Base-by-base conservation (phyloP, 2,329 filamentous ascomycete genomes). In the Aspergillus sp. region DNA sequence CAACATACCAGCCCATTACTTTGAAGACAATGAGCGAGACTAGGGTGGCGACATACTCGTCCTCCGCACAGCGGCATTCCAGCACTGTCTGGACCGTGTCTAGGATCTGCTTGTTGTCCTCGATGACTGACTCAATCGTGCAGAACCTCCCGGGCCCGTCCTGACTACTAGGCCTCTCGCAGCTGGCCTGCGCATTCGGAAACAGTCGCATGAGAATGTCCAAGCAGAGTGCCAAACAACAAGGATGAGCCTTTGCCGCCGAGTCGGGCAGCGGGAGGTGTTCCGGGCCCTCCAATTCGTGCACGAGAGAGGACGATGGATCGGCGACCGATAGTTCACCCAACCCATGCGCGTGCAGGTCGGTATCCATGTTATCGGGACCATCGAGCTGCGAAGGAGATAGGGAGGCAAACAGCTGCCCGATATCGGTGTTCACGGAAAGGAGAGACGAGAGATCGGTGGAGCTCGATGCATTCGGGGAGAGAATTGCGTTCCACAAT, bases 71-170 rank as follows among this genome's bases (percentile, higher is more conserved):
- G 40, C 24, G 51, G 6, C 51, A 53, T 15, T 44, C 27, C 2
- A 53, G 24, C 2, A 53, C 43, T 0, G 40, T 45, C 40, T 46
- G 39, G 39, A 53, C n/a, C 8, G 51, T 37, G 19, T 46, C 51
- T 7, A 53, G 23, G 24, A 45, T 55, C 19, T 47, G 43, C 9
- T 55, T 48, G 33, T 48, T 47, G 35, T 48, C 52, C 19, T 41
- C 43, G 31, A 46, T 54, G 19, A 47, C 41, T 3, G 52, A 54
- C 52, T 54, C 31, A 11, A 39, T 37, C 6, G 41, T 54, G 52
- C 27, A 47, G 11, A 54, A 21, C 19, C 23, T 52, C 23, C 35
- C 24, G 3, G 24, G 23, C 8, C 40, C 40, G n/a, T 35, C 50
- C 17, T 43, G n/a, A 17, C 24, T 43, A 2, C 50, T 40, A 23